A percentile compares a stretch with the other conserved stretches of the same genome.
phyloP scores from a whole-genome alignment of 2,329 filamentous ascomycete species.

The Colletotrichum sp. region DNA sequence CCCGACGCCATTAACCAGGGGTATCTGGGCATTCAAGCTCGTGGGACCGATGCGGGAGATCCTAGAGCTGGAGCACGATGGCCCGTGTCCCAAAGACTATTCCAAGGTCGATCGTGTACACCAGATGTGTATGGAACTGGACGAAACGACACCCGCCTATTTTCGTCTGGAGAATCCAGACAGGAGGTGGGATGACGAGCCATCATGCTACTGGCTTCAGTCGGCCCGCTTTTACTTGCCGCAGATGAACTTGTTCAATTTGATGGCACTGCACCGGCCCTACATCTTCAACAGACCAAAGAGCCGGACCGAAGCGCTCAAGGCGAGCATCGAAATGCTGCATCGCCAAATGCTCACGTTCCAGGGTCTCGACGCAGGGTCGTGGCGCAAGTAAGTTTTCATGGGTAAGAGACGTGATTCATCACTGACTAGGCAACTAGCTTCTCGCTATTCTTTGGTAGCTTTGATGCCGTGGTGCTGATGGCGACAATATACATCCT shows the following conservation, averaged over 20 bases:
- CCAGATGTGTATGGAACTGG: slow-evolving; percentile 51
- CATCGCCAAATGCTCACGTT: slow-evolving; percentile 58
- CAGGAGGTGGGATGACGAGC: slow-evolving; percentile 58
- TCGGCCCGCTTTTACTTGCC: slow-evolving; percentile 50
- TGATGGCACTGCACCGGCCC: slow-evolving; percentile 66
- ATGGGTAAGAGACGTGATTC: background rate
- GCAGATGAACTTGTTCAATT: slow-evolving; percentile 54
- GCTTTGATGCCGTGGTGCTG: slow-evolving; percentile 68
- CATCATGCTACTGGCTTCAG: slow-evolving; percentile 59
- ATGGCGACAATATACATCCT: slow-evolving; percentile 66
- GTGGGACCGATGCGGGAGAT: slow-evolving; percentile 57
- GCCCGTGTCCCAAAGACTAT: slow-evolving; percentile 59
- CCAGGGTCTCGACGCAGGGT: slow-evolving; percentile 51
- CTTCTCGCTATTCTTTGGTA: slow-evolving; percentile 65
- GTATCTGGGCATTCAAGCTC: slow-evolving; percentile 56
- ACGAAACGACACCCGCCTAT: slow-evolving; percentile 53
- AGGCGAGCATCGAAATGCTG: slow-evolving; percentile 61
- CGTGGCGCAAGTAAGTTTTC: slow-evolving; percentile 47
- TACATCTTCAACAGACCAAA: slow-evolving; percentile 64
- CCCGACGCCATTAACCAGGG: slow-evolving; percentile 61
- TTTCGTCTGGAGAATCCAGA: slow-evolving; percentile 64
- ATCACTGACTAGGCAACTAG: slow-evolving; percentile 25
- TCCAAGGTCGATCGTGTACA: slow-evolving; percentile 60
- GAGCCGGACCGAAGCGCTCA: slow-evolving; percentile 61
- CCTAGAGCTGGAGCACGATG: slow-evolving; percentile 60